These are phyloP conservation scores for Aureobasidium subglaciale DNA, from an alignment of 2,329 filamentous ascomycete species.

Conservation along the genomic window DNA sequence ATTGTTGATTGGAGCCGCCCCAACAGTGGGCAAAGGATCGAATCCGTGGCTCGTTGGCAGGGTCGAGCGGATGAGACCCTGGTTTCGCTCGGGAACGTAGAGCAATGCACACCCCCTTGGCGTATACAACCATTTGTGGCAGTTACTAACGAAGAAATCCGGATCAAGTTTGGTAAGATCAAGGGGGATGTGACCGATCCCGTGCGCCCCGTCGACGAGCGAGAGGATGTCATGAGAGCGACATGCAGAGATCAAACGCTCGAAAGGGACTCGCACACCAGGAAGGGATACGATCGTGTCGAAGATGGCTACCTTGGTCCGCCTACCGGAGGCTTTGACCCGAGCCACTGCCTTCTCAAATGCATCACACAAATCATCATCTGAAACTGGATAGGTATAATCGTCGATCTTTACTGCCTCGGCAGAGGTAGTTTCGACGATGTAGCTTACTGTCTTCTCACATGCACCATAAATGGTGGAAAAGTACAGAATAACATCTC, in stretches of 20 bases:
- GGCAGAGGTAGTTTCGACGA: conserved; percentile 59
- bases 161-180: conserved; percentile 61
- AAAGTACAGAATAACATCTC: conserved; percentile 75
- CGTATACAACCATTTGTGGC: conserved; percentile 81
- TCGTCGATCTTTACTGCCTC: conserved; percentile 46
- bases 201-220: conserved; percentile 78
- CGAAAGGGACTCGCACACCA: conserved; percentile 72
- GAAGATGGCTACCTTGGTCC: conserved; percentile 62
- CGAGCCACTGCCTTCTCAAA: conserved; percentile 55
- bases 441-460: conserved; percentile 63
- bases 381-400: conserved; percentile 62
- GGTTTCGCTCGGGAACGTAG: conserved; percentile 70
- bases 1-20: conserved; percentile 23
- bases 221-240: conserved; percentile 61
- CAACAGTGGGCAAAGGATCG: conserved; percentile 35
- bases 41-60: conserved; percentile 79
- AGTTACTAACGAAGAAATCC: conserved; percentile 83
- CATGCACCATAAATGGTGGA: conserved; percentile 72
- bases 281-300: conserved; percentile 76
- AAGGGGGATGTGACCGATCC: conserved; percentile 68
- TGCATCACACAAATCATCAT: conserved; percentile 55
- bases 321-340: conserved; percentile 50
- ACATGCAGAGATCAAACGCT: conserved; percentile 58
- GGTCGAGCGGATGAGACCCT: conserved; percentile 64
- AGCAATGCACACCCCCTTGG: conserved; percentile 76